A percentile compares a stretch with the other conserved stretches of the same genome.
These are phyloP conservation scores for Candolleomyces aberdarensis DNA, from an alignment of 768 basidiomycete genomes.

Conservation along the genomic window DNA sequence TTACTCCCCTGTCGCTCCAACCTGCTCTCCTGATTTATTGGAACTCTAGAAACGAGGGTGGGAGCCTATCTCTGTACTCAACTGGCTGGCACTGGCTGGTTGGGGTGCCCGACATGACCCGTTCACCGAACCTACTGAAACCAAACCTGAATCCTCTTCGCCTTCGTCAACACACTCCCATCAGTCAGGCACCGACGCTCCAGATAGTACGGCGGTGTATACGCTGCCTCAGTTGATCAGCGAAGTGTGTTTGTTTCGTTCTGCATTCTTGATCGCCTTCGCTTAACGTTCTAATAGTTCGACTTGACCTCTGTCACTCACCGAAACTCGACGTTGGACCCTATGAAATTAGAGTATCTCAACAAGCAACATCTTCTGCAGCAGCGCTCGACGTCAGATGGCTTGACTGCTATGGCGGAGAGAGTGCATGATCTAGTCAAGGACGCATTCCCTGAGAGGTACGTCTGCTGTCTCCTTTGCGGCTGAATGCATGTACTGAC, in stretches of 20 bases:
- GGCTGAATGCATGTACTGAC: background rate
- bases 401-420: conserved; percentile 50
- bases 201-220: conserved; percentile 66
- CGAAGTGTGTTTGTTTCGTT: conserved; percentile 36
- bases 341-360: conserved; percentile 76
- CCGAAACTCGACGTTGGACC: conserved; percentile 79
- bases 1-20: background rate
- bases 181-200: conserved; percentile 34
- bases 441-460: conserved; percentile 60
- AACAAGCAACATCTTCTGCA: conserved; percentile 83
- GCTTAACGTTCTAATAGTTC: conserved; percentile 45
- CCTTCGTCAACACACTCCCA: conserved; percentile 19
- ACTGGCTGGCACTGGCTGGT: conserved; percentile 93
- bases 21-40: background rate
- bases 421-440: conserved; percentile 54
- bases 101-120: conserved; percentile 67
- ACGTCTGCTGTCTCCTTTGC: conserved; percentile 9
- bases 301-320: conserved; percentile 75
- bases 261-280: background rate
- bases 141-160: conserved; percentile 15
- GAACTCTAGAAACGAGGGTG: conserved; percentile 69
- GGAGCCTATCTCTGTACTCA: conserved; percentile 86
- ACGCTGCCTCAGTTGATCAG: conserved; percentile 60
- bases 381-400: conserved; percentile 46
- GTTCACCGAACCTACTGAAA: background rate